Base-by-base conservation (phyloP, 768 basidiomycete species). In the Agrocybe chaxingu region DNA sequence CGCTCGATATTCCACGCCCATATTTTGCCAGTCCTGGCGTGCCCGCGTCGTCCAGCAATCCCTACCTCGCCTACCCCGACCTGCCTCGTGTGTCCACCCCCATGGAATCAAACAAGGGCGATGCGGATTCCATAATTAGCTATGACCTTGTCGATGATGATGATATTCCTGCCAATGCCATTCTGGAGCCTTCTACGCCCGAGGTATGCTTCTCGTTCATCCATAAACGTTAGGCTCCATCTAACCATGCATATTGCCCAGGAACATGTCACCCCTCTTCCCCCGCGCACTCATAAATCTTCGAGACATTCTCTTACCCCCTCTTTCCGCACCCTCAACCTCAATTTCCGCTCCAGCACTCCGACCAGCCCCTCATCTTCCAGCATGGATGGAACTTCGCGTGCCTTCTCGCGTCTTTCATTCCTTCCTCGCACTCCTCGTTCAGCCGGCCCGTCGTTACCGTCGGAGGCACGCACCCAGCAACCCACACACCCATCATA, bases 91-190 rank as follows among this genome's bases (percentile, higher is more conserved):
- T 59, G 11, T 48, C 59, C n/a, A 50, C 31, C 36, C 24, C 33
- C 10, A 32, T 45, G 30, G 41, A 16, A 13, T 31, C 37, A 48
- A 54, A 39, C 60, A 40, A 53, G 36, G 48, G 62, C 35, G 74
- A 73, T 47, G 57, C 56, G n/a, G 63, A 60, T 36, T 60, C 70
- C 13, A 54, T 76, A 53, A 64, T 66, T 50, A 74, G 73, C 60
- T 80, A 77, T 57, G 78, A 79, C 63, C 65, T 80, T 42, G 64
- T 79, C 42, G 71, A 78, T 45, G 77, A 79, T 61, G 70, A 74
- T 48, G 78, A 80, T 61, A 73, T 80, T 48, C 78, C 78, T 31
- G 42, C 50, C 37, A 39, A 58, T 47, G 31, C 38, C 32, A 50
- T 18, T 8, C 36, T 35, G 34, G 48, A 50, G 50, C 54, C 53